A percentile compares a stretch with the other conserved stretches of the same genome.
These are phyloP conservation scores for Neofusicoccum umdonicola DNA, from an alignment of 2,329 filamentous ascomycete species.

Conservation along the genomic window DNA sequence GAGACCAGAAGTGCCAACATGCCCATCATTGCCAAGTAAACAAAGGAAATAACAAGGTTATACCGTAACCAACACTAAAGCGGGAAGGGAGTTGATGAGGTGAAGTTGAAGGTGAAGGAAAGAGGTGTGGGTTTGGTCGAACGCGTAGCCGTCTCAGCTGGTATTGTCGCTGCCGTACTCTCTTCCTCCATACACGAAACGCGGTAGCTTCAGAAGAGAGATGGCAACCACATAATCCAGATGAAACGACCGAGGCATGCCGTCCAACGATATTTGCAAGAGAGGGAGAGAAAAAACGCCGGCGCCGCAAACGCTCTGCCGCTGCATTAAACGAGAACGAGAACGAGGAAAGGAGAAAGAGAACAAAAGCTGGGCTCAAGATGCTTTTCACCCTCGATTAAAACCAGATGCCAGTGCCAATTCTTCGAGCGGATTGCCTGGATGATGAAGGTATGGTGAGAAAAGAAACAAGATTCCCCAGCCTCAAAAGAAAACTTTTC, in stretches of 20 bases:
- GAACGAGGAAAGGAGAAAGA: background rate
- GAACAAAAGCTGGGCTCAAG: background rate
- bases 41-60: background rate
- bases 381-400: background rate
- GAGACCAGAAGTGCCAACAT: conserved; percentile 7
- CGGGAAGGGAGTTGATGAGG: background rate
- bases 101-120: background rate
- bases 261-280: background rate
- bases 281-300: background rate
- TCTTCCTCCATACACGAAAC: no score
- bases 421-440: background rate
- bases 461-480: background rate
- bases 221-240: background rate
- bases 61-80: background rate
- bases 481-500: background rate
- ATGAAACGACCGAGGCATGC: background rate
- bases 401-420: background rate
- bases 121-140: no score
- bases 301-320: background rate
- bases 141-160: no score
- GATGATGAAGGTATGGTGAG: background rate
- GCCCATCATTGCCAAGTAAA: conserved; percentile 13
- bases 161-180: background rate
- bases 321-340: background rate
- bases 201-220: no score